A percentile compares a stretch with the other conserved stretches of the same genome.
phyloP scores from a whole-genome alignment of 2,329 filamentous ascomycete species.

The Lachnellula occidentalis region DNA sequence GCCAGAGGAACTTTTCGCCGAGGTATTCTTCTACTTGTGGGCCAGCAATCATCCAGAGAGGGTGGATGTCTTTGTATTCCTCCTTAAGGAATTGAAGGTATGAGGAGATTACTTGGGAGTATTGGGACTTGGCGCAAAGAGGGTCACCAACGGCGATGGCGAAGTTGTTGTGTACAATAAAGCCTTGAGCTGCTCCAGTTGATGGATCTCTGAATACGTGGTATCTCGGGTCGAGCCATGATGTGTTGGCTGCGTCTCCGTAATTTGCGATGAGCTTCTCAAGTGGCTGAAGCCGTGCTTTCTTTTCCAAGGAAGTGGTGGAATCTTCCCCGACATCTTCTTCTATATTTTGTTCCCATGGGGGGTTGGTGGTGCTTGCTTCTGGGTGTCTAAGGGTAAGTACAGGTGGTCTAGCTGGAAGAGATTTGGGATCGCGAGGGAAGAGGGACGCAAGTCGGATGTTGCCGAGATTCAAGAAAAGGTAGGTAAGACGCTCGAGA shows the following conservation, averaged over 20 bases:
- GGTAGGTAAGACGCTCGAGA: conserved; percentile 80
- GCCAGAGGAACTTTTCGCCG: conserved; percentile 76
- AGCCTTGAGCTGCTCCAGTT: conserved; percentile 81
- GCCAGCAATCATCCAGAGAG: conserved; percentile 86
- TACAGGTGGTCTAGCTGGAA: conserved; percentile 61
- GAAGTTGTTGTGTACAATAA: conserved; percentile 69
- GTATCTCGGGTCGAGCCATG: conserved; percentile 86
- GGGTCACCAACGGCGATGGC: conserved; percentile 85
- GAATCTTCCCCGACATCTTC: conserved; percentile 25
- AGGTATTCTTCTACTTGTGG: conserved; percentile 73
- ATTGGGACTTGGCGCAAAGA: conserved; percentile 75
- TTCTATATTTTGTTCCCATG: conserved; percentile 46
- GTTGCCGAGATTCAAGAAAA: conserved; percentile 80
- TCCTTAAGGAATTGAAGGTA: conserved; percentile 73
- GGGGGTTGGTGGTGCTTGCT: conserved; percentile 71
- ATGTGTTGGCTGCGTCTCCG: conserved; percentile 88
- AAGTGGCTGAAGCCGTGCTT: conserved; percentile 57
- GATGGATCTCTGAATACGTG: conserved; percentile 75
- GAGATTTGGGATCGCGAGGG: conserved; percentile 80
- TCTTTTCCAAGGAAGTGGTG: neutral
- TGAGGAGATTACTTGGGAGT: conserved; percentile 62
- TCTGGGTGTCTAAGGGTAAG: conserved; percentile 76
- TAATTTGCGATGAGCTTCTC: conserved; percentile 93
- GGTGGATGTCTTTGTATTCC: conserved; percentile 65
- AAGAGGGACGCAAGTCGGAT: conserved; percentile 85